These are phyloP conservation scores for Tuber brumale DNA, from an alignment of 495 filamentous ascomycete genomes.

Conservation along the genomic window DNA sequence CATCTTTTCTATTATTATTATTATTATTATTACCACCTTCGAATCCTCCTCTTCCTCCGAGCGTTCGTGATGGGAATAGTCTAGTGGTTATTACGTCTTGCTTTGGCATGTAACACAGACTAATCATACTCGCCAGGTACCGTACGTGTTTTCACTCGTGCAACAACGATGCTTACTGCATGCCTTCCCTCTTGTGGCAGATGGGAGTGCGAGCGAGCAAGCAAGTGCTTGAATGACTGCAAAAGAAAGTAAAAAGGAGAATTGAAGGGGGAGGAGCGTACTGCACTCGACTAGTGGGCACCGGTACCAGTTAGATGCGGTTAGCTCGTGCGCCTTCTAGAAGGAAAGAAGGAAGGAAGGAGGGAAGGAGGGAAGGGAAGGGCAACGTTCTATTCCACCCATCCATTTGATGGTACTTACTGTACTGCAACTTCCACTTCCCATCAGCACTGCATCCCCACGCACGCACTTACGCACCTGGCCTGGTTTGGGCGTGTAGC, in stretches of 20 bases:
- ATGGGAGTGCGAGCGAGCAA: background rate
- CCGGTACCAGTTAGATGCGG: background rate
- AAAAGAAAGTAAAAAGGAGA: background rate
- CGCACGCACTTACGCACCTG: background rate
- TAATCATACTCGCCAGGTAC: background rate
- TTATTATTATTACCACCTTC: background rate
- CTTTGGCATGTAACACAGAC: background rate
- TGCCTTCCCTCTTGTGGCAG: background rate
- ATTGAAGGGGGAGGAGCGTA: background rate
- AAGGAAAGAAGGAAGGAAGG: background rate
- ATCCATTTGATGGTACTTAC: background rate
- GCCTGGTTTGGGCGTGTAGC: background rate
- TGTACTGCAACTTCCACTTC: background rate
- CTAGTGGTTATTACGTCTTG: background rate
- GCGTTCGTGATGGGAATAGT: background rate
- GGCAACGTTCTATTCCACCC: background rate
- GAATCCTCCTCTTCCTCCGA: background rate
- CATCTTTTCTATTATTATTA: too few species aligned
- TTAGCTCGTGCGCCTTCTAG: background rate
- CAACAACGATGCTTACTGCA: background rate
- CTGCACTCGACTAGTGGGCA: background rate
- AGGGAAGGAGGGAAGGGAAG: background rate
- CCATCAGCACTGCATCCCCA: background rate
- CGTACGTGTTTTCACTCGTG: background rate
- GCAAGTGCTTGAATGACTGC: background rate